phyloP scores from a whole-genome alignment of 768 basidiomycete genomes.

The Austroboletus eburneus region DNA sequence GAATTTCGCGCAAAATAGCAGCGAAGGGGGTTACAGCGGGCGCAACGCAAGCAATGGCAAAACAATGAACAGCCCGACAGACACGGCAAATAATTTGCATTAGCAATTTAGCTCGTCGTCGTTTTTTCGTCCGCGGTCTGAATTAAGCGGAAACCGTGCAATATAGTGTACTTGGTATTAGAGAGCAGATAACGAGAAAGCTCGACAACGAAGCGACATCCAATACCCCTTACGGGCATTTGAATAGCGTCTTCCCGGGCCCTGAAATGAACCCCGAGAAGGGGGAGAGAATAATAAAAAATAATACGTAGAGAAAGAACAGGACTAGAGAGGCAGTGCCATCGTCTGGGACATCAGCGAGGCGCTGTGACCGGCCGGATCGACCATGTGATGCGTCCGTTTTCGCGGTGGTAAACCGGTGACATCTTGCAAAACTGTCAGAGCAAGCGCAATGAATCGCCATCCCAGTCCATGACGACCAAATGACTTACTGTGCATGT shows the following conservation, averaged over 20 bases:
- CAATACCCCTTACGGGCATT: constrained; percentile 12
- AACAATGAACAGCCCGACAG: constrained; percentile 5
- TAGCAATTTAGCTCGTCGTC: constrained; percentile 2
- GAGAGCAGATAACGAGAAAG: too few relatives aligned
- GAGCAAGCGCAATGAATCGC: constrained; percentile 5
- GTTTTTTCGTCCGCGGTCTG: constrained; percentile 14
- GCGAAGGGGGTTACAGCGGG: constrained; percentile 18
- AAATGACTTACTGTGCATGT: constrained; percentile 23
- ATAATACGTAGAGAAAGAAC: constrained; percentile 15
- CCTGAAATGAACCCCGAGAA: too few relatives aligned
- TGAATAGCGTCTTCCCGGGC: constrained; percentile 14
- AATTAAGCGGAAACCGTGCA: constrained; percentile 8
- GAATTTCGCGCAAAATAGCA: constrained; percentile 12
- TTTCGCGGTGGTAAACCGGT: constrained; percentile 53
- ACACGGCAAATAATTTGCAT: constrained; percentile 8
- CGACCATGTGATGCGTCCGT: constrained; percentile 63
- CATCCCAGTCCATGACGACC: constrained; percentile 9
- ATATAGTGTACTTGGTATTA: too few relatives aligned
- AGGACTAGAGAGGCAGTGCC: constrained; percentile 47
- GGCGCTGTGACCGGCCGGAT: constrained; percentile 46
- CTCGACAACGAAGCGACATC: constrained; percentile 8
- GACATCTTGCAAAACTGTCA: constrained; percentile 42
- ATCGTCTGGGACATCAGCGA: constrained; percentile 55
- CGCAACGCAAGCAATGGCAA: constrained; percentile 16
- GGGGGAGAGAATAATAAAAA: too few relatives aligned